These are phyloP conservation scores for Ganoderma leucocontextum DNA, from an alignment of 1,284 basidiomycete genomes.

Conservation along the genomic window DNA sequence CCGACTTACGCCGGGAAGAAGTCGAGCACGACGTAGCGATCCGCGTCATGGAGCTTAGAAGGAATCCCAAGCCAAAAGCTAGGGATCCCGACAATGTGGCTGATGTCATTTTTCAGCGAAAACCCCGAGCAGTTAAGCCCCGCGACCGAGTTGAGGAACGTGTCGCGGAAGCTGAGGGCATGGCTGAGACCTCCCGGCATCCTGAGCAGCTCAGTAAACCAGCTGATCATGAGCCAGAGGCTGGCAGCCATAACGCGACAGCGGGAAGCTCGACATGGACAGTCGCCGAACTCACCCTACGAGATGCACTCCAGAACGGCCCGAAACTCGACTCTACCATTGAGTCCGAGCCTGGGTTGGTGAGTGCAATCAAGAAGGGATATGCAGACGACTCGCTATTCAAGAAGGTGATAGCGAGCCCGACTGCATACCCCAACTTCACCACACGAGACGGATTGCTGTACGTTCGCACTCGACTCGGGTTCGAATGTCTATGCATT, in stretches of 20 bases:
- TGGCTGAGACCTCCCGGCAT: no score
- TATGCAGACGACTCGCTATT: background rate
- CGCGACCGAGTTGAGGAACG: background rate
- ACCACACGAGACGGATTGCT: conserved; percentile 12
- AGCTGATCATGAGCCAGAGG: no score
- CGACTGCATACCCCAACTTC: background rate
- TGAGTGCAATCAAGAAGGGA: background rate
- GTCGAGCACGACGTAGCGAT: conserved; percentile 3
- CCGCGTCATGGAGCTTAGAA: background rate
- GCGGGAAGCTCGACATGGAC: no score
- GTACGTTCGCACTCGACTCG: conserved; percentile 21
- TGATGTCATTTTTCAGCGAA: background rate
- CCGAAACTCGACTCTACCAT: background rate
- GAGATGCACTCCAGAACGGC: background rate
- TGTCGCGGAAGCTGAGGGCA: background rate
- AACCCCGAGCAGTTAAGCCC: background rate
- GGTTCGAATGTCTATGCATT: conserved; percentile 41
- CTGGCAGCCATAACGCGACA: no score
- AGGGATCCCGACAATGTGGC: background rate
- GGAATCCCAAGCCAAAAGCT: background rate
- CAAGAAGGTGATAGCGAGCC: background rate
- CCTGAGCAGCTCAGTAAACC: no score
- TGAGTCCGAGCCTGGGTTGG: background rate
- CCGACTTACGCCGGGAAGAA: conserved; percentile 20
- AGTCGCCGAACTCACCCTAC: no score